phyloP scores from a whole-genome alignment of 805 yeast species.

The Candida schatavii region DNA sequence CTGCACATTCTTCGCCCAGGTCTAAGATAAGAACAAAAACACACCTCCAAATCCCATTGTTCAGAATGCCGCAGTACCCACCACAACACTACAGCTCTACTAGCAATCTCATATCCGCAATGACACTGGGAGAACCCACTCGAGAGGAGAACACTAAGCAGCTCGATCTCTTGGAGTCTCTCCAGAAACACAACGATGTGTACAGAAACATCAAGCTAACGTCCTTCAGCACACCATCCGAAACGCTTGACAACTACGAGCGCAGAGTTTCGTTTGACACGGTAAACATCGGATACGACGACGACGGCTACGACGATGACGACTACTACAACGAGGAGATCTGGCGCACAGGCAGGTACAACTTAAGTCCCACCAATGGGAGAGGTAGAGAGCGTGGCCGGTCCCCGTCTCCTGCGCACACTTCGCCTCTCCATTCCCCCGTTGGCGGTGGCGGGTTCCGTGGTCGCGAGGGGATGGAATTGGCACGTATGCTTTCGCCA shows the following conservation, averaged over 20 bases:
- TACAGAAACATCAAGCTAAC: conserved; percentile 20
- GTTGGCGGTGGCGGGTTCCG: conserved; percentile 15
- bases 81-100: too few relatives aligned
- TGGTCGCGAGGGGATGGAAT: conserved; percentile 13
- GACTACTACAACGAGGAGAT: conserved; percentile 11
- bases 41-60: too few relatives aligned
- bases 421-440: conserved; percentile 15
- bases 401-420: conserved; percentile 10
- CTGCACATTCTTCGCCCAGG: too few relatives aligned
- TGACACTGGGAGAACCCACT: too few relatives aligned
- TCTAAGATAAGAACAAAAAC: too few relatives aligned
- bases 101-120: too few relatives aligned
- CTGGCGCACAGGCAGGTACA: background rate
- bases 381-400: conserved; percentile 15
- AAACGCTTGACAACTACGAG: conserved; percentile 12
- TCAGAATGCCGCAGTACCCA: too few relatives aligned
- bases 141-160: too few relatives aligned
- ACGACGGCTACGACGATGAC: conserved; percentile 18
- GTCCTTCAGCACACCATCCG: conserved; percentile 7
- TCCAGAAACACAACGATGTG: conserved; percentile 13
- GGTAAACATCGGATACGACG: conserved; percentile 36
- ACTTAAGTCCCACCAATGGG: background rate
- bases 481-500: conserved; percentile 9
- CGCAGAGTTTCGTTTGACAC: conserved; percentile 55
- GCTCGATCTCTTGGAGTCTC: conserved; percentile 3